Conservation (phyloP, 805 yeast genomes). For the Pichia nanzhaoensis region DNA sequence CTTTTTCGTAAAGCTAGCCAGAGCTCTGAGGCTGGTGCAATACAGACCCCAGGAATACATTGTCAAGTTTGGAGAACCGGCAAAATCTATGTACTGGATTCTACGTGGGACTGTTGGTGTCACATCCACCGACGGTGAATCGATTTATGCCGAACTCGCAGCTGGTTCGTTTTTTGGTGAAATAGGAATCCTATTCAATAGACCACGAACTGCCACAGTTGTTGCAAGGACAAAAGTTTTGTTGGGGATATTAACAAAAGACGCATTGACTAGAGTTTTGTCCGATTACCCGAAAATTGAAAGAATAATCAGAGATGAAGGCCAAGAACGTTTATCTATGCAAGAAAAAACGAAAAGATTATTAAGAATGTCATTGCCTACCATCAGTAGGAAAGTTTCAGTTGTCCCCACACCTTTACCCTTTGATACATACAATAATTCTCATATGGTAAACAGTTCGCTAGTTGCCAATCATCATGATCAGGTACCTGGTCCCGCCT, state of each 20-base stretch:
- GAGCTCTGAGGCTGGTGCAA: conserved; percentile 51
- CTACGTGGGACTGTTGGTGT: conserved; percentile 71
- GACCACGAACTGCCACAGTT: conserved; percentile 77
- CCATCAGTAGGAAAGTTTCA: conserved; percentile 10
- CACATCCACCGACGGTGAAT: conserved; percentile 71
- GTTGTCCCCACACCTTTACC: conserved; percentile 8
- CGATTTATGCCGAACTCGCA: conserved; percentile 60
- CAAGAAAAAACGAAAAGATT: conserved; percentile 53
- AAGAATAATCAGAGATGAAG: conserved; percentile 66
- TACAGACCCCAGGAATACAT: conserved; percentile 64
- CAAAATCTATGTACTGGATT: conserved; percentile 76
- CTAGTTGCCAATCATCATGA: conserved; percentile 28
- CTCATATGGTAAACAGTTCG: conserved; percentile 17
- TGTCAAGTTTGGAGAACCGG: conserved; percentile 64
- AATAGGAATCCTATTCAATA: conserved; percentile 65
- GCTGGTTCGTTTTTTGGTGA: conserved; percentile 75
- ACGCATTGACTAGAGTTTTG: conserved; percentile 50
- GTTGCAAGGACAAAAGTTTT: conserved; percentile 62
- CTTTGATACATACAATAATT: neutral
- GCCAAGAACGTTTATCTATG: conserved; percentile 69
- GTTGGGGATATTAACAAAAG: conserved; percentile 62
- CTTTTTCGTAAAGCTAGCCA: conserved; percentile 53
- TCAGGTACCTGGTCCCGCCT: conserved; percentile 34
- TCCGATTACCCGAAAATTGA: conserved; percentile 61
- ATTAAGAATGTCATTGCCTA: conserved; percentile 26